Evolutionary conservation across 768 basidiomycete genomes (phyloP), one percentile per base, ranked within the genome.

Genomic region (Leccinum aurantiacum): DNA sequence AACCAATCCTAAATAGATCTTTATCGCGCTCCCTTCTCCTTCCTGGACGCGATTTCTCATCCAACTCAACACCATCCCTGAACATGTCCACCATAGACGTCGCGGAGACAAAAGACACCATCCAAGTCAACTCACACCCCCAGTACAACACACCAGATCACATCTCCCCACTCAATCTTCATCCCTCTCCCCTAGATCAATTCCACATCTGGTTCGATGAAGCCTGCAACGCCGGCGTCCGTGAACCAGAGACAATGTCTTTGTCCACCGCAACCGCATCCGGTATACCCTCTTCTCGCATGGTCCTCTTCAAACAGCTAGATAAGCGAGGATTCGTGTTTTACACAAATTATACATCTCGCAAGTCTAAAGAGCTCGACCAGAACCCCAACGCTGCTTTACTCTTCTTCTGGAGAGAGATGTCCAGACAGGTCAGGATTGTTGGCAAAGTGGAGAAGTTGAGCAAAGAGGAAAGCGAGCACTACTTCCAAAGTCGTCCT

Each of bases 301-400:
- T 92, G 74, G 95, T 98, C 57, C 86, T 98, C 60, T 85, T 98
- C 69, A 97, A 95, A 75, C 84, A 93, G 70, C 85, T 93, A 67
- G 97, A 98, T 78, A 69, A 80, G 31, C 85, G 80, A 57, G 97
- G 97, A 54, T 98, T 98, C 78, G 84, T 96, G 59, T 97, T 98
- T 78, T 99, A 84, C 82, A 98, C 96, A 33, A 99, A 99, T 76
- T 98, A 98, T 78, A 84, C 86, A 44, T 96, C 94, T 11, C 85
- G 95, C 64, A 99, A 98, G 77, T 94, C 93, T 3, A 70, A 76
- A 46, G 97, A 98, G 72, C 81, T 98, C 29, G 59, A 74, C 6
- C 81, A 77, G 41, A 95, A 95, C 69, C 91, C 92, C 0, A 78
- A 87, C 70, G 94, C 90, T 5, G 86, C 91, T 1, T 77, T 96